Evolutionary conservation across 768 basidiomycete species (phyloP), one percentile per base, ranked within the genome.

Genomic region (Kwoniella newhampshirensis): DNA sequence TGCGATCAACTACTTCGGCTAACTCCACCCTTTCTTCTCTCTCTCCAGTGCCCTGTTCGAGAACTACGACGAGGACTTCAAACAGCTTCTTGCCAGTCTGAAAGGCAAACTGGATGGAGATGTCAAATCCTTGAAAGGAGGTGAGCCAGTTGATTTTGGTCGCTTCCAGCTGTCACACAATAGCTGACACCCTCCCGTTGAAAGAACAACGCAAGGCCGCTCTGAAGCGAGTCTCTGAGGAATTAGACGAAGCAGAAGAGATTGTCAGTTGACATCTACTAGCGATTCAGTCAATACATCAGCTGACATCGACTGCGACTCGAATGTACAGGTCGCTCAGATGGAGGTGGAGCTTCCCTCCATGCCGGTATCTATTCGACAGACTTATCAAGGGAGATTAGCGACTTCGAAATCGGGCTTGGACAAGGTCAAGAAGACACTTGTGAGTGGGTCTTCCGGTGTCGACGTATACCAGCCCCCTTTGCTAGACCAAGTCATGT

Each of bases 291-390:
- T 5, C 17, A 20, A 6, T 17, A 6, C 39, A 17, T n/a, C 39
- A 41, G 17, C 5, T 41, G 39, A 41, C 17, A 15, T 6, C 21
- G 39, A 6, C 9, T 41, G 13, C 41, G 9, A 28, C n/a, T 26
- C 9, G 3, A 1, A 2, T 37, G 1, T 32, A 3, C 64, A 98
- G 94, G 83, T 97, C 64, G 91, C 91, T 44, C 96, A 99, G 83
- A 96, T 99, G 94, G 94, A 97, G 79, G 87, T 99, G 56, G 96
- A 99, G 79, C 86, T 94, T 6, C 91, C 92, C 68, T 88, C 90
- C 11, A 91, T 97, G 72, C 91, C 92, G 0, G 86, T 89, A 70
- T 87, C 88, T 20, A 81, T 92, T 66, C 84, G 87, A 48, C 78
- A 85, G 0, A 83, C 85, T 59, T 93, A 92, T 73, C 86, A 87